Base-by-base conservation (phyloP, 2,329 filamentous ascomycete genomes). In the Nemania serpens region DNA sequence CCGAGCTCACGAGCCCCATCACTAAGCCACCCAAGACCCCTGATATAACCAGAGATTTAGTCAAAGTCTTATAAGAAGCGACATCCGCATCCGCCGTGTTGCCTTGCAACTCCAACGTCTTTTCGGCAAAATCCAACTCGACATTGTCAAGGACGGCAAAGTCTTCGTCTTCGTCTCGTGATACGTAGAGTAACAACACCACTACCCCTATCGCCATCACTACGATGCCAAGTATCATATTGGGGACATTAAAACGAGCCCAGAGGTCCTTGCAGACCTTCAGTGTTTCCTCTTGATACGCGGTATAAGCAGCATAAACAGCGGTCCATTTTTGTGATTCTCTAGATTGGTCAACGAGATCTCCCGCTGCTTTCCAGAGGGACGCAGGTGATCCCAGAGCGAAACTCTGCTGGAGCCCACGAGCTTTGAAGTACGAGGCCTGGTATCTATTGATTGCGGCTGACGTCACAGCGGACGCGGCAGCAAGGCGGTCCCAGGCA, bases 381-480 rank as follows among this genome's bases (percentile, higher is more conserved):
- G 79, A 77, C 41, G 81, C 75, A 0, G 87, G 82, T 10, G 77
- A 78, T 0, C 81, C 81, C 6, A 84, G 79, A 10, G 83, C 83
- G 5, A 81, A 78, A 25, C 80, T 82, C 51, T 88, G 84, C 45
- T 88, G 84, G 2, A 91, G 82, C 1, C 90, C 89, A 18, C 89
- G 85, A 12, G 88, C 91, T 36, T 81, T 78, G 59, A 90, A 89
- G 74, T 99, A 99, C 48, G 92, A 88, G 55, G 84, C 81, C 73
- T 97, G 93, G 71, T 99, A 99, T 67, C 90, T 86, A 75, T 93
- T 88, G 60, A 97, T 95, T 64, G 95, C 94, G 7, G 92, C 91
- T 22, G 92, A 87, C 1, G 93, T 84, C 61, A 97, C 79, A 25
- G 90, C 88, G 55, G 89, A 91, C 0, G 93, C 93, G 2, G 84